Evolutionary conservation across 2,329 filamentous ascomycete species (phyloP).

Genomic region (Sclerotinia sclerotiorum): DNA sequence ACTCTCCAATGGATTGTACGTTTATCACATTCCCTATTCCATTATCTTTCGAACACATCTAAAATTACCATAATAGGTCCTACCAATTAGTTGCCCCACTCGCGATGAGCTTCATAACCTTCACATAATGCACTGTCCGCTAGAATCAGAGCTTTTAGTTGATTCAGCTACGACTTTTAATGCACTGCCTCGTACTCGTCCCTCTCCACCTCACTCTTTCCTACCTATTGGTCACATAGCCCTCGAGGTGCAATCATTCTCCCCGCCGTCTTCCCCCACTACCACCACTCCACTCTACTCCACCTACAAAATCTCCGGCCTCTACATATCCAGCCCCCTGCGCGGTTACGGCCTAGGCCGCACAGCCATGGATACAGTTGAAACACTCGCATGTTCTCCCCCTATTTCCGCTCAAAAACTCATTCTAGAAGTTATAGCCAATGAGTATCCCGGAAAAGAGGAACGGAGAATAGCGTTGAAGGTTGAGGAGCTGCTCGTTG

Average conservation of each 20-base stretch:
- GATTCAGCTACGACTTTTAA: constrained; percentile 30
- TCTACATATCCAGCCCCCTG: constrained; percentile 32
- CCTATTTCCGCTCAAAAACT: constrained; percentile 32
- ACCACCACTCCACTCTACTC: constrained; percentile 21
- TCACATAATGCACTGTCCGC: constrained; percentile 28
- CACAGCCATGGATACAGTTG: constrained; percentile 34
- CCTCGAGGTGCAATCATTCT: constrained; percentile 28
- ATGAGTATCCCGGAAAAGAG: constrained; percentile 24
- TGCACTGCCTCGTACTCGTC: constrained; percentile 22
- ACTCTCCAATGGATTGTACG: constrained; percentile 35
- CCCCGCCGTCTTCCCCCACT: constrained; percentile 32
- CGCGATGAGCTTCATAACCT: constrained; percentile 2
- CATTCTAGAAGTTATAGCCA: constrained; percentile 27
- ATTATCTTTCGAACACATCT: neutral
- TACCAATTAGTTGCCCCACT: neutral
- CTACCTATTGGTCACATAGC: constrained; percentile 37
- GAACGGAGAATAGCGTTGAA: constrained; percentile 27
- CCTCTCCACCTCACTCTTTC: constrained; percentile 24
- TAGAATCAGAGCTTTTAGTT: constrained; percentile 27
- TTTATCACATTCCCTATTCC: neutral
- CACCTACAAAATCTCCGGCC: constrained; percentile 30
- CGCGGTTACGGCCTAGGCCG: constrained; percentile 33
- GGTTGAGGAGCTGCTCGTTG: constrained; percentile 17
- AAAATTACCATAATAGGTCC: neutral
- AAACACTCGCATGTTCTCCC: constrained; percentile 27